These are phyloP conservation scores for Mycena vulgaris DNA, from an alignment of 768 basidiomycete species.

Conservation along the genomic window DNA sequence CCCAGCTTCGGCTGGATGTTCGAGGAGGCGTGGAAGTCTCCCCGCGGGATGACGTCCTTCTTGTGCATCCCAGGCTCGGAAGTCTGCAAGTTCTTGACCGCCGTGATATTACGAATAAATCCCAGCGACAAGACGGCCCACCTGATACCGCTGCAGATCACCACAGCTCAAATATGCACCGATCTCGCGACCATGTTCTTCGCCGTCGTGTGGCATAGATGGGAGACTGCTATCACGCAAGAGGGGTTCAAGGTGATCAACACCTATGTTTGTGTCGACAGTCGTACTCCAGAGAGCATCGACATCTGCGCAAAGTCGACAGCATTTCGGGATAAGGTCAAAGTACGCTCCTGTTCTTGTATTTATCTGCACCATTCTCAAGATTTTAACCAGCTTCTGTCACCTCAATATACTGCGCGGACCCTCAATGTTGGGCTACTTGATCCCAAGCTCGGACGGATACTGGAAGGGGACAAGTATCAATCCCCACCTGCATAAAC, in stretches of 20 bases:
- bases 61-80: constrained; percentile 33
- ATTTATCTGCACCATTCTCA: neutral
- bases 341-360: constrained; percentile 2
- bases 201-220: constrained; percentile 33
- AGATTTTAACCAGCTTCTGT: constrained; percentile 22
- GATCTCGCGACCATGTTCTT: constrained; percentile 29
- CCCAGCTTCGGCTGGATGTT: constrained; percentile 35
- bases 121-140: constrained; percentile 33
- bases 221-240: constrained; percentile 29
- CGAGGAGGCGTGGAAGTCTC: constrained; percentile 32
- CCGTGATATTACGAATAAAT: constrained; percentile 34
- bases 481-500: constrained; percentile 4
- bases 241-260: constrained; percentile 38
- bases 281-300: constrained; percentile 25
- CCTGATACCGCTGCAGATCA: constrained; percentile 35
- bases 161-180: constrained; percentile 11
- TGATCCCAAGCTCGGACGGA: constrained; percentile 37
- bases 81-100: constrained; percentile 26
- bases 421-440: constrained; percentile 23
- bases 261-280: constrained; percentile 32
- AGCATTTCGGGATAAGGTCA: constrained; percentile 25
- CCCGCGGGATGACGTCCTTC: constrained; percentile 27
- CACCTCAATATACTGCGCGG: constrained; percentile 32
- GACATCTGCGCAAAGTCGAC: neutral
- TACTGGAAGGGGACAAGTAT: constrained; percentile 27